Percentiles rank a stretch among this genome's conserved stretches.
Evolutionary conservation across 805 yeast species (phyloP).

Genomic region (Teunomyces pallodes): DNA sequence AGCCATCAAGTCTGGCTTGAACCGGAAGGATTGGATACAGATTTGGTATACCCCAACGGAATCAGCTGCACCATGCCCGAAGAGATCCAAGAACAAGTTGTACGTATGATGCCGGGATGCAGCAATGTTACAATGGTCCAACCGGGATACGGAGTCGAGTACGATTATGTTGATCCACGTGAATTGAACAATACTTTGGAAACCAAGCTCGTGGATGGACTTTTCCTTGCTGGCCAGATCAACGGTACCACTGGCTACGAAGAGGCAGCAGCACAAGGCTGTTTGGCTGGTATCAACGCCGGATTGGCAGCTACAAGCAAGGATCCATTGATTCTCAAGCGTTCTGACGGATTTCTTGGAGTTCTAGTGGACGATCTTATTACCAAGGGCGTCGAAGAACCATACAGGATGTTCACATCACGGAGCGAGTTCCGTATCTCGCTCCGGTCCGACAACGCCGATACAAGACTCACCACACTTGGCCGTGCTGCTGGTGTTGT

Average conservation of each 20-base stretch:
- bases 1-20: conserved; percentile 90
- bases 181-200: conserved; percentile 77
- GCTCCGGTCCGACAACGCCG: conserved; percentile 93
- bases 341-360: conserved; percentile 89
- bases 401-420: conserved; percentile 97
- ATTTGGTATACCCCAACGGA: conserved; percentile 94
- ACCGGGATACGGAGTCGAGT: conserved; percentile 99
- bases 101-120: conserved; percentile 80
- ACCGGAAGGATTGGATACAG: conserved; percentile 89
- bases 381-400: conserved; percentile 95
- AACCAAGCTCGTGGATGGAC: conserved; percentile 73
- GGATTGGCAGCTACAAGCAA: conserved; percentile 52
- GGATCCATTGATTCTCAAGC: conserved; percentile 51
- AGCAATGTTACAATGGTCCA: conserved; percentile 85
- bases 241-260: conserved; percentile 99
- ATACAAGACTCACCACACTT: conserved; percentile 67
- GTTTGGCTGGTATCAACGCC: conserved; percentile 94
- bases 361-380: conserved; percentile 91
- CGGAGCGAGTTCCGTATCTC: conserved; percentile 90
- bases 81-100: conserved; percentile 76
- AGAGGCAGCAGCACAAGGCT: conserved; percentile 97
- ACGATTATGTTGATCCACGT: conserved; percentile 93
- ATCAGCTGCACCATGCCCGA: conserved; percentile 95
- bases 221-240: conserved; percentile 93
- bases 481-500: conserved; percentile 73